phyloP scores from a whole-genome alignment of 2,329 filamentous ascomycete species.

The Stemphylium beticola region DNA sequence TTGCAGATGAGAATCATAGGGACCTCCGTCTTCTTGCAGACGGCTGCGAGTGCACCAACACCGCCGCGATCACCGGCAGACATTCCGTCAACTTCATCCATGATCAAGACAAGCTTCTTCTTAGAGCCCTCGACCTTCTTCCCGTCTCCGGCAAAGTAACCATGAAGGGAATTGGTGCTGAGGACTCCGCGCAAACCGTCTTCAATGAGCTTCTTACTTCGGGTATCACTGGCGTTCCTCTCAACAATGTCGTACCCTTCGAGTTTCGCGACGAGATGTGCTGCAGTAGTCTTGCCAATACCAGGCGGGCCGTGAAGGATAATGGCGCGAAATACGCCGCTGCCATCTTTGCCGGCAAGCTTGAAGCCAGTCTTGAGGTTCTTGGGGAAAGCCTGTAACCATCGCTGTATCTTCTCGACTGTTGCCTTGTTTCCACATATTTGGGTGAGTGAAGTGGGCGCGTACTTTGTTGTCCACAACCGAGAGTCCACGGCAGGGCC shows the following conservation, averaged over 20 bases:
- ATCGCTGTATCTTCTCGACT: constrained; percentile 87
- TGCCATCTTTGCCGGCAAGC: constrained; percentile 80
- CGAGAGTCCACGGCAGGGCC: constrained; percentile 40
- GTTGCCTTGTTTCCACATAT: constrained; percentile 94
- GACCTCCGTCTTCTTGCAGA: constrained; percentile 93
- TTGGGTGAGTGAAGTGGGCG: constrained; percentile 80
- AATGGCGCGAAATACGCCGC: constrained; percentile 82
- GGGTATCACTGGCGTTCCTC: constrained; percentile 92
- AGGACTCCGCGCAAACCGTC: constrained; percentile 85
- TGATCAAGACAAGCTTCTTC: constrained; percentile 94
- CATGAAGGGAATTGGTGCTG: constrained; percentile 89
- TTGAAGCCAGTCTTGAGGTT: constrained; percentile 82
- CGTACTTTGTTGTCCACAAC: constrained; percentile 95
- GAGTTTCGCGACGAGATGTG: constrained; percentile 89
- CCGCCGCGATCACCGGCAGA: constrained; percentile 95
- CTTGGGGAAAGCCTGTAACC: constrained; percentile 83
- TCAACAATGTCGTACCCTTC: constrained; percentile 94
- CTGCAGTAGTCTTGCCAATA: constrained; percentile 96
- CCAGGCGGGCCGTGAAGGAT: constrained; percentile 95
- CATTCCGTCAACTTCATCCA: constrained; percentile 99
- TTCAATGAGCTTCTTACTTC: constrained; percentile 96
- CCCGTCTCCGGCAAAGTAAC: constrained; percentile 85
- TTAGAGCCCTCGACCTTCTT: constrained; percentile 80
- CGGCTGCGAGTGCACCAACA: constrained; percentile 89
- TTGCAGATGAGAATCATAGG: constrained; percentile 98